These are phyloP conservation scores for Solanum pimpinellifolium DNA, from an alignment of 257 asterid species.

Conservation along the genomic window DNA sequence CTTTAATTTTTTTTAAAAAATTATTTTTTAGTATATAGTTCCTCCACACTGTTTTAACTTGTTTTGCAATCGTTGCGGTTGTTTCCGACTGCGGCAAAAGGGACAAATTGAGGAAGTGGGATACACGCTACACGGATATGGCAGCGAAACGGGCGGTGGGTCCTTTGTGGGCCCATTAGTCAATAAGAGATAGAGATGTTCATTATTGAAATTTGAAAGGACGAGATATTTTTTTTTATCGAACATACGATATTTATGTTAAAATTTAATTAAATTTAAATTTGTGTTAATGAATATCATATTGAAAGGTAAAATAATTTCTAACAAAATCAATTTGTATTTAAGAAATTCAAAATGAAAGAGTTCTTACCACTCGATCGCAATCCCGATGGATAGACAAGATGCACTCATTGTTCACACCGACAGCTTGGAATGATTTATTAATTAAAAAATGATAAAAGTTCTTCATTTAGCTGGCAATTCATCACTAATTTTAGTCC, in stretches of 20 bases:
- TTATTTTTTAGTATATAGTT: background rate
- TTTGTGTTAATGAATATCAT: accelerated
- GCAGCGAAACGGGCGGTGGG: background rate
- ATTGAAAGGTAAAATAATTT: accelerated
- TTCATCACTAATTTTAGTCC: background rate
- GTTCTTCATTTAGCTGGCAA: background rate
- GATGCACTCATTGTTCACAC: background rate
- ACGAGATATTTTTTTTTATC: too few relatives aligned
- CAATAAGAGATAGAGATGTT: background rate
- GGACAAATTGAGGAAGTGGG: background rate
- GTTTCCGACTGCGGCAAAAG: background rate
- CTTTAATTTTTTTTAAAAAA: background rate
- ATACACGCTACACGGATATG: background rate
- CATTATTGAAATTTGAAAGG: background rate
- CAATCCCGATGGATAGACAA: background rate
- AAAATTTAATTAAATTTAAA: accelerated
- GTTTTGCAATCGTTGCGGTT: background rate
- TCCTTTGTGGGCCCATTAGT: background rate
- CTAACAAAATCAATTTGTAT: too few relatives aligned
- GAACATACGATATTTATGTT: accelerated
- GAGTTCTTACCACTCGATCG: too few relatives aligned
- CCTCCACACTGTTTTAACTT: background rate
- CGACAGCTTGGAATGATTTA: background rate
- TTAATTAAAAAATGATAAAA: background rate
- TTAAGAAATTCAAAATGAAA: too few relatives aligned